Evolutionary conservation across 805 yeast species (phyloP), one percentile per base, ranked within the genome.

Genomic region (Saccharomyces cerevisiae): DNA sequence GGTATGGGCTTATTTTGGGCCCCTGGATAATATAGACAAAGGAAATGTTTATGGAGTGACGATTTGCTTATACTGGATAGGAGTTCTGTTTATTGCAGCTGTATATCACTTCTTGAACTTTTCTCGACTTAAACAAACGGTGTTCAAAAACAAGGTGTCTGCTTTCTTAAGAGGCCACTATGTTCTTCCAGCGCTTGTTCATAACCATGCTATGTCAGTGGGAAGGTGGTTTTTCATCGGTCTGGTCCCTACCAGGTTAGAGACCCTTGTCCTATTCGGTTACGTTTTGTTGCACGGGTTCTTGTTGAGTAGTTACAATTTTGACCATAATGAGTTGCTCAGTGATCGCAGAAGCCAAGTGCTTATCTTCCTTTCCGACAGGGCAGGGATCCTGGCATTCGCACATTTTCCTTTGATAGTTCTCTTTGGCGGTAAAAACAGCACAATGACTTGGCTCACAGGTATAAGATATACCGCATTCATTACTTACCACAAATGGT

Each of bases 371-470:
- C 48, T 62, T n/a, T 76, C 77, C 4, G 78, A 76, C 59, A 62
- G 79, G 59, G 67, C 75, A 0, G 79, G 78, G 1, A 75, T 74
- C 11, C 59, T 75, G 22, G 73, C 73, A 13, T 66, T 69, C 53
- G 68, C 68, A 2, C 70, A 68, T 48, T 60, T 81, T 57, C 89
- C 90, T 0, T 59, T 76, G 3, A 57, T 80, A 43, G 72, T 81
- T 22, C 64, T 85, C 46, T 82, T 85, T 65, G 85, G 86, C 2
- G 87, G 87, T 10, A 73, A 91, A 61, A 87, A 86, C 68, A 86
- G 84, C 65, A 73, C 85, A 31, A 67, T 86, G 60, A 77, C 78
- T 55, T 69, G 70, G 62, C 41, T 82, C 4, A 77, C 89, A 0
- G 86, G 87, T 2, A 75, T 87, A 76, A 70, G 81, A 3, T 82